phyloP scores from a whole-genome alignment of 1,284 basidiomycete species.

The Ceraceosorus guamensis region DNA sequence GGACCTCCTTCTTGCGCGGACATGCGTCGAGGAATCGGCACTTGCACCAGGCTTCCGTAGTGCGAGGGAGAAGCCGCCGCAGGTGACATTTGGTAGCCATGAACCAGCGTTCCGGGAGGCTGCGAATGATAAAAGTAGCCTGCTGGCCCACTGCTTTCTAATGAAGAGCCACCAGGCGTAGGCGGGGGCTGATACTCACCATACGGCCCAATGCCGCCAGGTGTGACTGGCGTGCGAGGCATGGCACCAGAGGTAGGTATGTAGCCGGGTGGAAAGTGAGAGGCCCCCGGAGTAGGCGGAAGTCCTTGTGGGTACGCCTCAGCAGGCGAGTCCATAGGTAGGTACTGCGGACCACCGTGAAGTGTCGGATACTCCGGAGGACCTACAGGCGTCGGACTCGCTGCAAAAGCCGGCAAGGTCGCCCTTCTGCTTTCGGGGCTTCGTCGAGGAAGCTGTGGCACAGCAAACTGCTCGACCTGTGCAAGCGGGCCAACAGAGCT shows the following conservation, averaged over 20 bases:
- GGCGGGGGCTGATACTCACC: background rate
- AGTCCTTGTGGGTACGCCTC: background rate
- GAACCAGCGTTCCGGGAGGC: too few species aligned
- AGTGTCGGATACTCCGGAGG: background rate
- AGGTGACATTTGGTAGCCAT: background rate
- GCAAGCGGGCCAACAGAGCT: background rate
- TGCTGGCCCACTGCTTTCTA: too few species aligned
- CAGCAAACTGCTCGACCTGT: slow-evolving; percentile 2
- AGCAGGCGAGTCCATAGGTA: background rate
- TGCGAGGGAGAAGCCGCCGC: background rate
- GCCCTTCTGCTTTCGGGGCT: slow-evolving; percentile 1
- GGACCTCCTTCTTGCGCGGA: background rate
- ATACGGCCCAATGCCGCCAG: background rate
- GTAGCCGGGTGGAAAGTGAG: background rate
- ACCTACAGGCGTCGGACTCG: background rate
- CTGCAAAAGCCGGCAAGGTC: background rate
- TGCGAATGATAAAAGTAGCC: background rate
- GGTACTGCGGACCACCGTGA: background rate
- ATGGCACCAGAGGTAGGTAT: background rate
- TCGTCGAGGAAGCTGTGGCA: slow-evolving; percentile 5
- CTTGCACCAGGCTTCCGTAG: background rate
- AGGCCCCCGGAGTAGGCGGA: background rate
- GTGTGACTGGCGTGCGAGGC: background rate
- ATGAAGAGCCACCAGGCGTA: background rate
- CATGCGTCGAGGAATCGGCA: background rate